Evolutionary conservation across 2,329 filamentous ascomycete genomes (phyloP).

Genomic region (Amauroascus verrucosus): DNA sequence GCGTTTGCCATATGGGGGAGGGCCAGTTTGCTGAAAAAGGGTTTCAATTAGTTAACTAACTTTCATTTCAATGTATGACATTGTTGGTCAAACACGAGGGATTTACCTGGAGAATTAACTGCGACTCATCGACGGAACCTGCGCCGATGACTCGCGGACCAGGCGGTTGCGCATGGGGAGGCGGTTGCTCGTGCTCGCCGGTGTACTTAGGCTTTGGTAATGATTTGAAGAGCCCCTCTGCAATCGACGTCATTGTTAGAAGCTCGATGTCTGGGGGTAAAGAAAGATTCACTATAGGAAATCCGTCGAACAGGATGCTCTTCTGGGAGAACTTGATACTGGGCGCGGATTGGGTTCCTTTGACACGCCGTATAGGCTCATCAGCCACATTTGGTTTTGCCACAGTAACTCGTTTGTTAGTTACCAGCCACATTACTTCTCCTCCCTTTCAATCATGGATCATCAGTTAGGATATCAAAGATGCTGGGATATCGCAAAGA

Average conservation of each 20-base stretch:
- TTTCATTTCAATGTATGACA: background rate
- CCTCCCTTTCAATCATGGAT: too few relatives aligned
- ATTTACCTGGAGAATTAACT: conserved; percentile 65
- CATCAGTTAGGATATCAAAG: too few relatives aligned
- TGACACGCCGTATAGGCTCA: background rate
- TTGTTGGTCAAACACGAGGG: background rate
- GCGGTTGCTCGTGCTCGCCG: conserved; percentile 75
- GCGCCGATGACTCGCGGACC: conserved; percentile 74
- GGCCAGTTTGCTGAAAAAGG: conserved; percentile 58
- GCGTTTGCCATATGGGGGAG: conserved; percentile 79
- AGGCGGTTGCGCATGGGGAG: conserved; percentile 59
- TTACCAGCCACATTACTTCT: too few relatives aligned
- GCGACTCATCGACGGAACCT: conserved; percentile 70
- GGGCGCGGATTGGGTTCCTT: background rate
- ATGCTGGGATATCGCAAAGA: too few relatives aligned
- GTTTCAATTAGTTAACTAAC: background rate
- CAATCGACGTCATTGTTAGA: conserved; percentile 41
- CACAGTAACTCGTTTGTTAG: too few relatives aligned
- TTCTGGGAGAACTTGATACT: background rate
- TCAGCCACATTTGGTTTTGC: background rate
- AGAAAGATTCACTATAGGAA: background rate
- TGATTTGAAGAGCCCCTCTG: conserved; percentile 62
- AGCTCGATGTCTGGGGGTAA: background rate
- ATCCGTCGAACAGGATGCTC: background rate
- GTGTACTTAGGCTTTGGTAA: conserved; percentile 86